Conservation (phyloP, 2,329 filamentous ascomycete species). For the Trichoderma sp. region DNA sequence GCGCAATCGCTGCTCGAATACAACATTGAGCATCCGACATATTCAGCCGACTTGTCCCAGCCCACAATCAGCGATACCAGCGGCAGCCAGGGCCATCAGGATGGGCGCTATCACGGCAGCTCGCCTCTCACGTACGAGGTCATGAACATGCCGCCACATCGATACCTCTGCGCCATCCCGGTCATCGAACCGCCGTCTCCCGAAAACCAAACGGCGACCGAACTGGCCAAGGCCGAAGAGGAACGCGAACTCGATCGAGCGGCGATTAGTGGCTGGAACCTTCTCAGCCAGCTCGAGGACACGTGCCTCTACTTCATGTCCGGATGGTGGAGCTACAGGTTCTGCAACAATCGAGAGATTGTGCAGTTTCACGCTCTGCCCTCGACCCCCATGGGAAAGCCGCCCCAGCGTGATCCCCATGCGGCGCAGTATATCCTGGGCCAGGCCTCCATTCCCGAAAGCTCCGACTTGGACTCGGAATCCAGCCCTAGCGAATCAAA, state of each 20-base stretch:
- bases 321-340: slow-evolving; percentile 95
- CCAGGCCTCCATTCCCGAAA: slow-evolving; percentile 38
- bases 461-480: slow-evolving; percentile 25
- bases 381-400: slow-evolving; percentile 61
- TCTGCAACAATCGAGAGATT: slow-evolving; percentile 84
- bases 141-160: slow-evolving; percentile 65
- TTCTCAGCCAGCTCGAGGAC: slow-evolving; percentile 74
- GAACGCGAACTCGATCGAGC: slow-evolving; percentile 77
- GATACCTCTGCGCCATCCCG: slow-evolving; percentile 83
- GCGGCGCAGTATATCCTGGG: slow-evolving; percentile 78
- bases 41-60: slow-evolving; percentile 40
- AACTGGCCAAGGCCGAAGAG: slow-evolving; percentile 68
- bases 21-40: slow-evolving; percentile 34
- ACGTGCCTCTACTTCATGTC: slow-evolving; percentile 79
- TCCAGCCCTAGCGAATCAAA: slow-evolving; percentile 28
- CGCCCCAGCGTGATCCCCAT: slow-evolving; percentile 72
- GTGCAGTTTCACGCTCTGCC: slow-evolving; percentile 87
- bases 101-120: slow-evolving; percentile 25
- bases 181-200: slow-evolving; percentile 56
- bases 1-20: slow-evolving; percentile 59
- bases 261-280: slow-evolving; percentile 72
- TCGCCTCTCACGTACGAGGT: slow-evolving; percentile 61
- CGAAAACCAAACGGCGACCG: slow-evolving; percentile 63
- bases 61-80: slow-evolving; percentile 37
- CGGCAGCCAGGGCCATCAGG: slow-evolving; percentile 27